phyloP scores from a whole-genome alignment of 192 early-diverging fungal species.

The Helicostylum pulchrum region DNA sequence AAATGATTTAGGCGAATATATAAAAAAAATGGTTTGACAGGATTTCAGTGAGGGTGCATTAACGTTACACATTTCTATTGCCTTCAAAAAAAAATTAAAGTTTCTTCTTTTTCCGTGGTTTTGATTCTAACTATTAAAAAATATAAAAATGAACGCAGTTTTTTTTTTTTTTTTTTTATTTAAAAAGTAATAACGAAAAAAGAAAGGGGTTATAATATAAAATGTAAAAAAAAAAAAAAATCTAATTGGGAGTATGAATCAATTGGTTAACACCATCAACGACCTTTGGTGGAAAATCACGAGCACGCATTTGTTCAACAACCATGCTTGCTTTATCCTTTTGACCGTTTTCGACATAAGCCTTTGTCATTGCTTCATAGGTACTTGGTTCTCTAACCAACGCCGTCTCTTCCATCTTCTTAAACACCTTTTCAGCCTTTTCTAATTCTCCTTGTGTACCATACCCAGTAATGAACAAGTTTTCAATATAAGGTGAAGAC shows the following conservation, averaged over 20 bases:
- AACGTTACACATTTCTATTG: no score
- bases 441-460: conserved; percentile 37
- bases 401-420: conserved; percentile 32
- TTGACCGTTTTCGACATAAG: conserved; percentile 41
- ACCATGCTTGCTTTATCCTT: conserved; percentile 37
- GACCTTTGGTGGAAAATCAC: conserved; percentile 40
- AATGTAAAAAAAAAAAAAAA: no score
- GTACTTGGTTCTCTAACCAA: conserved; percentile 54
- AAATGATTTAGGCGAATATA: no score
- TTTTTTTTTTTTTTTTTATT: no score
- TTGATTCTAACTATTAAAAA: no score
- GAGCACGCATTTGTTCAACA: conserved; percentile 27
- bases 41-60: no score
- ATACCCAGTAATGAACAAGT: conserved; percentile 53
- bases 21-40: no score
- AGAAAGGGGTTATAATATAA: no score
- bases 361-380: conserved; percentile 56
- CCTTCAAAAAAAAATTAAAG: no score
- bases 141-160: no score
- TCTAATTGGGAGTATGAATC: not conserved
- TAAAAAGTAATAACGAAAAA: no score
- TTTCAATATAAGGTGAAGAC: conserved; percentile 56
- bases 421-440: conserved; percentile 45
- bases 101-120: no score
- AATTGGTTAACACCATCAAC: conserved; percentile 17